These are phyloP conservation scores for Pascua guehoae DNA, from an alignment of 1,284 basidiomycete species.

Conservation along the genomic window DNA sequence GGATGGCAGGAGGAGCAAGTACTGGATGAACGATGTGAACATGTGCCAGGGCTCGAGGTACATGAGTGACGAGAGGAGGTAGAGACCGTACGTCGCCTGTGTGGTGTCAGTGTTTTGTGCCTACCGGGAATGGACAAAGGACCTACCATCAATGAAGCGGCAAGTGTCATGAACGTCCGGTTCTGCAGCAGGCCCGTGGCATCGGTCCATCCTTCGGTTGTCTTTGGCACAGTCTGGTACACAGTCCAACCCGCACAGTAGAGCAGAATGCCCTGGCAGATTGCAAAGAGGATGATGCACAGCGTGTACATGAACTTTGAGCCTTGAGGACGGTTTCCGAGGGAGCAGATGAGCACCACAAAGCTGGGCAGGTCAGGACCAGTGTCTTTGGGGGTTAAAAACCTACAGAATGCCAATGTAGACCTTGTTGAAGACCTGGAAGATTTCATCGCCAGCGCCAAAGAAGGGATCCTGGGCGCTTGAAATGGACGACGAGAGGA, in stretches of 20 bases:
- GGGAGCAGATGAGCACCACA: conserved; percentile 31
- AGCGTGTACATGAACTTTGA: conserved; percentile 71
- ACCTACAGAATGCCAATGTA: conserved; percentile 54
- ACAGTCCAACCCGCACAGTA: conserved; percentile 87
- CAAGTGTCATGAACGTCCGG: conserved; percentile 72
- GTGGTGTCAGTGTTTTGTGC: not conserved
- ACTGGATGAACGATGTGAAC: conserved; percentile 71
- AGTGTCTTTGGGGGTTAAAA: not conserved
- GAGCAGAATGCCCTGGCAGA: conserved; percentile 50
- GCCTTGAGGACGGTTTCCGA: conserved; percentile 81
- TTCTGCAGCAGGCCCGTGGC: conserved; percentile 62
- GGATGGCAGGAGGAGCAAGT: conserved; percentile 51
- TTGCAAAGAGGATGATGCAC: conserved; percentile 41
- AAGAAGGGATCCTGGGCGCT: conserved; percentile 63
- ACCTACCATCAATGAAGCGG: conserved; percentile 38
- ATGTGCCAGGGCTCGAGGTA: conserved; percentile 92
- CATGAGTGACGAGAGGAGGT: conserved; percentile 78
- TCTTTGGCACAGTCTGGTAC: conserved; percentile 75
- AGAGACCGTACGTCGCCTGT: conserved; percentile 80
- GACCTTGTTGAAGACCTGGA: conserved; percentile 69
- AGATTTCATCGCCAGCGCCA: conserved; percentile 70
- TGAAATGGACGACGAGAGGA: conserved; percentile 65
- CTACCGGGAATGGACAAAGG: not conserved
- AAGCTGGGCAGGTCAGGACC: conserved; percentile 22
- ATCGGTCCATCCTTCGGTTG: conserved; percentile 66